These are phyloP conservation scores for Begonia fuchsioides DNA, from an alignment of 306 rosid genomes.

Conservation along the genomic window DNA sequence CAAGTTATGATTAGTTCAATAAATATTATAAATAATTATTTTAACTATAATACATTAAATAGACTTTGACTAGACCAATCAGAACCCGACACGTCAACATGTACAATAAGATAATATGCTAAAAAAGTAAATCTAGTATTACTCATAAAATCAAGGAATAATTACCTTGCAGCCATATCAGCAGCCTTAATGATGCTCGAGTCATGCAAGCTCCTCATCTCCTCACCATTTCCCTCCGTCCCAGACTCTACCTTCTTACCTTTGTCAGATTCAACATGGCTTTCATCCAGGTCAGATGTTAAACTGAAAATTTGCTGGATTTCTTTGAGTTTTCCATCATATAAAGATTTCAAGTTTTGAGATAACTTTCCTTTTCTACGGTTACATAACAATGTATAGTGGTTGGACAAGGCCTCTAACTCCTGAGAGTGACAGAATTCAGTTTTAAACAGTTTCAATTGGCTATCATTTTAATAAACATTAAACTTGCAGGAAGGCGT, in stretches of 20 bases:
- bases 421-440: slow-evolving; percentile 44
- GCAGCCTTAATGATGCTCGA: slow-evolving; percentile 91
- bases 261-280: slow-evolving; percentile 41
- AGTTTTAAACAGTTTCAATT: slow-evolving; percentile 9
- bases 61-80: too few species aligned
- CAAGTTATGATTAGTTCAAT: too few species aligned
- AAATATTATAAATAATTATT: too few species aligned
- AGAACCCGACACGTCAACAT: too few species aligned
- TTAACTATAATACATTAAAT: too few species aligned
- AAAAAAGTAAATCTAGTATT: too few species aligned
- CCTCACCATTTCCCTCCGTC: slow-evolving; percentile 55
- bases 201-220: slow-evolving; percentile 73
- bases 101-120: too few species aligned
- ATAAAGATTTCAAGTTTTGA: slow-evolving; percentile 50
- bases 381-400: slow-evolving; percentile 70
- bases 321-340: slow-evolving; percentile 79
- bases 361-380: slow-evolving; percentile 74
- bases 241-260: slow-evolving; percentile 64
- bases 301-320: slow-evolving; percentile 73
- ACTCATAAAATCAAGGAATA: too few species aligned
- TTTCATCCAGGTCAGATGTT: slow-evolving; percentile 55
- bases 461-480: slow-evolving; percentile 6
- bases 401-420: slow-evolving; percentile 85
- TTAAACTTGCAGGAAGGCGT: slow-evolving; percentile 12
- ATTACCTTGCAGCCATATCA: slow-evolving; percentile 94